Evolutionary conservation across 495 filamentous ascomycete species (phyloP), one percentile per base, ranked within the genome.

Genomic region (Aspergillus taichungensis): DNA sequence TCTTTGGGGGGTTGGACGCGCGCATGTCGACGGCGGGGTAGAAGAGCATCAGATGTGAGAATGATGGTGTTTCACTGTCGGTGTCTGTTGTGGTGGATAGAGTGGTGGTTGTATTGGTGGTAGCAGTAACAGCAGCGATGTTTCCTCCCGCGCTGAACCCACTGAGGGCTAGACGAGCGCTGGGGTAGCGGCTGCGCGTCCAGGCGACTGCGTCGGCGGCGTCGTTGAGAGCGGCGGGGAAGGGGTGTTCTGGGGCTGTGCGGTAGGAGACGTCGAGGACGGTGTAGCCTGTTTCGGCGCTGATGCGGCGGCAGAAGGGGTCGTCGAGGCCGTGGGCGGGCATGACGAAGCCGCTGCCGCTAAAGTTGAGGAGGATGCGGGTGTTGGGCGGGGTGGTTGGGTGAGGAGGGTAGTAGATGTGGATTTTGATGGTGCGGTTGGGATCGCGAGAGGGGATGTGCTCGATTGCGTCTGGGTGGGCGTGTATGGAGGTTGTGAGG

Each of bases 211-310:
- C 50, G 24, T 64, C 61, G 37, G 60, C 58, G 5, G 74, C 83
- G 50, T 89, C 85, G 29, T 89, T 62, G 3, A 90, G 51, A 8
- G 80, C 78, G 0, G 79, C 69, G 7, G 84, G 84, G 54, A 85
- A 87, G 0, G 83, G 73, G 46, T 78, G 49, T 54, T 88, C 80
- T 2, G 85, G 86, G 5, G 84, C 73, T 3, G 89, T 73, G 6
- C 85, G 72, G 62, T 90, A 90, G 5, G 77, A 68, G 5, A 85
- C 75, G 36, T 64, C 61, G 30, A 64, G 30, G 3, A 62, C 59
- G 6, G 46, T 44, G 46, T 61, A 55, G 9, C 44, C 48, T 11
- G 60, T 53, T 18, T 53, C 27, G 8, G 37, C 18, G 38, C 51
- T 41, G 38, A 67, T 46, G 38, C 42, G 35, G 11, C 54, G 58